phyloP scores from a whole-genome alignment of 2,329 filamentous ascomycete genomes.

The Aspergillus quadrilineatus region DNA sequence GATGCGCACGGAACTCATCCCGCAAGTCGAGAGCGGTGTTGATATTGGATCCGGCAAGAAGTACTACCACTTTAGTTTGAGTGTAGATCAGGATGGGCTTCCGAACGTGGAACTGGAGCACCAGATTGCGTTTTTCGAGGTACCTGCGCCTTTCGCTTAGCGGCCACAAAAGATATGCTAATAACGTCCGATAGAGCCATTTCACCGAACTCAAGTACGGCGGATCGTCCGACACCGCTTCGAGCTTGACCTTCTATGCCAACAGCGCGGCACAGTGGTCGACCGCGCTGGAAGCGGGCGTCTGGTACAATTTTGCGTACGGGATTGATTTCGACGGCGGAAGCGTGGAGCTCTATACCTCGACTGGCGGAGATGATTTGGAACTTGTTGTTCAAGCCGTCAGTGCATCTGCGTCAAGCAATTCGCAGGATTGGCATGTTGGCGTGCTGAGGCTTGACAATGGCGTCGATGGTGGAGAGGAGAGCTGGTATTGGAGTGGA shows the following conservation, averaged over 20 bases:
- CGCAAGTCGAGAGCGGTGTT: constrained; percentile 62
- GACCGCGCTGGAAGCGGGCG: constrained; percentile 58
- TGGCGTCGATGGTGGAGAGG: constrained; percentile 53
- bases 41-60: constrained; percentile 66
- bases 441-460: constrained; percentile 66
- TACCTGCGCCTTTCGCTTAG: constrained; percentile 6
- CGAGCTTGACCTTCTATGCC: constrained; percentile 64
- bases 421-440: constrained; percentile 71
- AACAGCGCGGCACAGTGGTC: constrained; percentile 63
- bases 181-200: constrained; percentile 55
- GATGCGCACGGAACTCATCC: constrained; percentile 72
- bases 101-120: constrained; percentile 65
- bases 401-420: constrained; percentile 60
- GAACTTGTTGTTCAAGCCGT: constrained; percentile 61
- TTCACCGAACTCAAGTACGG: constrained; percentile 74
- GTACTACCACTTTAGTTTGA: constrained; percentile 71
- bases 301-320: constrained; percentile 76
- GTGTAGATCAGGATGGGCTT: constrained; percentile 58
- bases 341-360: constrained; percentile 69
- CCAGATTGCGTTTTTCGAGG: constrained; percentile 59
- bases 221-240: constrained; percentile 52
- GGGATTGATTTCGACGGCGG: constrained; percentile 66
- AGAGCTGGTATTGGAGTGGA: constrained; percentile 72
- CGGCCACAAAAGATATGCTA: not conserved
- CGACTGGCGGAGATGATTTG: constrained; percentile 59